Evolutionary conservation across 1,284 basidiomycete genomes (phyloP), one percentile per base, ranked within the genome.

Genomic region (Phylloboletellus chloephorus): DNA sequence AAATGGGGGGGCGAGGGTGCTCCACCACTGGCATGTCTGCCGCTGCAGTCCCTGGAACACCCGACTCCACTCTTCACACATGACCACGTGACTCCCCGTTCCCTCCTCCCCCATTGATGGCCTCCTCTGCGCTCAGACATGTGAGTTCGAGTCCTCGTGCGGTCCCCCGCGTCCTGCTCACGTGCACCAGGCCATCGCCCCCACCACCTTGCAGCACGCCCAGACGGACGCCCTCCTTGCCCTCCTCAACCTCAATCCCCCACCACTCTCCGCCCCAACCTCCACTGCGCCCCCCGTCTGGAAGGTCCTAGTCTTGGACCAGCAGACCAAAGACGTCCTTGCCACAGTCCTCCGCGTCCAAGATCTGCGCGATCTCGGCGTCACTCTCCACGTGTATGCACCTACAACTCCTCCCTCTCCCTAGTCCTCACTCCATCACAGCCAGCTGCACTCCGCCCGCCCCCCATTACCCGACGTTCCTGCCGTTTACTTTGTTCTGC

Each of bases 221-320:
- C 88, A 91, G 64, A 87, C 86, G 11, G 67, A 73, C 50, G 82
- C 87, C 11, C 65, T 91, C 29, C 72, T 88, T 13, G 66, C 73
- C 13, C 60, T 86, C 16, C 72, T 86, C 45, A 80, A 76, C 59
- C 69, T 84, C 46, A 79, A 60, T 68, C 52, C 54, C 74, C 47
- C 49, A 67, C 61, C 64, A 10, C 57, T 68, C 34, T 81, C 78
- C 48, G 60, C 68, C 5, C 66, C 76, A 4, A 63, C 72, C 7
- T 59, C 72, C 2, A 52, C 78, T n/a, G 79, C 76, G 0, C 88
- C 91, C 21, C 82, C 90, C 4, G 82, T 96, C 4, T 99, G 96
- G 95, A 99, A 98, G 66, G 84, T 98, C 7, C 73, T 99, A 7
- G 82, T 99, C 1, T 73, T 98, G 48, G 96, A 99, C 65, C 90